phyloP scores from a whole-genome alignment of 345 rosid species.

The Sonneratia caseolaris region DNA sequence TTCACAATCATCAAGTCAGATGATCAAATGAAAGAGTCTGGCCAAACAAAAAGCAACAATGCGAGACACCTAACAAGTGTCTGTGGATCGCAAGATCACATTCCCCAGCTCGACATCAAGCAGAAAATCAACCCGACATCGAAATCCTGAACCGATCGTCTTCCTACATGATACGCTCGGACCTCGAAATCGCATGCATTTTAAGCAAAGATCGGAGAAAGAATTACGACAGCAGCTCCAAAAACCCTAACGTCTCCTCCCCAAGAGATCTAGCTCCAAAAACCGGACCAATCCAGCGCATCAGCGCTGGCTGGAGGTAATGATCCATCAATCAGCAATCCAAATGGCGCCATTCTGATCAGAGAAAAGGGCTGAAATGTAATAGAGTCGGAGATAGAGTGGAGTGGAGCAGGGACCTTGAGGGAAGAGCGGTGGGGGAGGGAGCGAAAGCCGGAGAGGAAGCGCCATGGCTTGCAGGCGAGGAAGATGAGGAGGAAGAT shows the following conservation, averaged over 20 bases:
- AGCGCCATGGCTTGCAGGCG: slow-evolving; percentile 93
- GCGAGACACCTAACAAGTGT: background rate
- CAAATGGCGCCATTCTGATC: background rate
- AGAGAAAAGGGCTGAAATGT: background rate
- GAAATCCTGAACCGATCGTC: background rate
- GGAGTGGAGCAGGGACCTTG: slow-evolving; percentile 31
- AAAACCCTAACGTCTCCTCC: background rate
- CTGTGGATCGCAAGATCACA: background rate
- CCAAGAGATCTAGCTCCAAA: background rate
- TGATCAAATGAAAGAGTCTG: background rate
- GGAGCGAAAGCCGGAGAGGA: slow-evolving; percentile 31
- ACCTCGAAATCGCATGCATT: background rate
- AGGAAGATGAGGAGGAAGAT: slow-evolving; percentile 52
- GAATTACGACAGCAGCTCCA: background rate
- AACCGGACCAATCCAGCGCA: background rate
- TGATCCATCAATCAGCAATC: background rate
- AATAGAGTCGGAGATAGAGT: background rate
- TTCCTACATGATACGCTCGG: background rate
- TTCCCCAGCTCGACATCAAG: background rate
- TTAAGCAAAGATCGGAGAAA: background rate
- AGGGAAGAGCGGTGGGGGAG: slow-evolving; percentile 8
- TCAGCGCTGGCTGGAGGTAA: background rate
- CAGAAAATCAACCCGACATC: background rate
- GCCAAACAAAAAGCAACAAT: background rate
- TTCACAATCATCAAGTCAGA: background rate